Evolutionary conservation across 768 basidiomycete genomes (phyloP).

Genomic region (Naganishia randhawae): DNA sequence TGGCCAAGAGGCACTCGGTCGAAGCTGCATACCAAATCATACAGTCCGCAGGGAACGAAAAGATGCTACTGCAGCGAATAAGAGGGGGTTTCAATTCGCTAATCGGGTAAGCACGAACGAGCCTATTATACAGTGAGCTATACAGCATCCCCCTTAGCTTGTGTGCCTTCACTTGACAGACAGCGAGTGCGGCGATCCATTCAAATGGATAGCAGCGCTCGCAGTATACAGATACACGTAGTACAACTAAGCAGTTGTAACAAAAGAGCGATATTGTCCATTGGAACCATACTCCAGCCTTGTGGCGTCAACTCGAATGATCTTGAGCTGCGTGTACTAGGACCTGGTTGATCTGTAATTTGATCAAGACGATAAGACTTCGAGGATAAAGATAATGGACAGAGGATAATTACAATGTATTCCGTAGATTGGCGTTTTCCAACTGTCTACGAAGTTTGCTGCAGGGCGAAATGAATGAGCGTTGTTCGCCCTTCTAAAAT

Average conservation of each 20-base stretch:
- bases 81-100: no score
- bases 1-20: no score
- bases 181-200: not conserved
- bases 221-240: not conserved
- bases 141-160: no score
- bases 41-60: no score
- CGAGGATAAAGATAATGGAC: not conserved
- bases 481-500: no score
- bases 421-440: slow-evolving; percentile 67
- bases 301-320: not conserved
- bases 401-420: slow-evolving; percentile 63
- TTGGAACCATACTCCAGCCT: not conserved
- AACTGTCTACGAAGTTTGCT: slow-evolving; percentile 69
- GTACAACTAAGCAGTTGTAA: slow-evolving; percentile 1
- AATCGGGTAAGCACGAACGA: no score
- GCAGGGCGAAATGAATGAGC: slow-evolving; percentile 20
- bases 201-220: not conserved
- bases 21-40: no score
- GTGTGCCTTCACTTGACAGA: no score
- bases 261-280: not conserved
- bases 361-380: not conserved
- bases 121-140: no score
- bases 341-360: not conserved
- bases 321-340: not conserved
- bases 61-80: no score